Evolutionary conservation across 2,329 filamentous ascomycete genomes (phyloP).

Genomic region (Trichoderma simmonsii): DNA sequence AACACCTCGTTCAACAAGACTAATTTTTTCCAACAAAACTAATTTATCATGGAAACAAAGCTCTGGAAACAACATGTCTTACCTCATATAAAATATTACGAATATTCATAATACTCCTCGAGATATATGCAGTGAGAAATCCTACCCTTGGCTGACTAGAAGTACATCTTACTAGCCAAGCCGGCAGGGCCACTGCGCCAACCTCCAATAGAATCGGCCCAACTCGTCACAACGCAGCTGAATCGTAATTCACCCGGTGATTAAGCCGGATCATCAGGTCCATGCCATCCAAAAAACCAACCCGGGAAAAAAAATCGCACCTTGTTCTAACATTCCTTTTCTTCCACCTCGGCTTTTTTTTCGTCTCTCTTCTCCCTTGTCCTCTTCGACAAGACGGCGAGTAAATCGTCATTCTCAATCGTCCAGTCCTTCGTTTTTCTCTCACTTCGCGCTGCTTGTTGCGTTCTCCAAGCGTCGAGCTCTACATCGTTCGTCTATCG

Average conservation of each 20-base stretch:
- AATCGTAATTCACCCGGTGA: constrained; percentile 10
- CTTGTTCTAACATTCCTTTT: neutral
- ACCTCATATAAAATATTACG: neutral
- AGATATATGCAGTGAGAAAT: neutral
- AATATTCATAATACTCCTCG: neutral
- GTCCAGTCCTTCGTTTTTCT: neutral
- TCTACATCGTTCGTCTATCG: neutral
- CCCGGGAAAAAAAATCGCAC: neutral
- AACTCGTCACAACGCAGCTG: constrained; percentile 14
- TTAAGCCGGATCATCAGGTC: constrained; percentile 12
- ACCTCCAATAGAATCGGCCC: constrained; percentile 17
- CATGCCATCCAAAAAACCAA: neutral
- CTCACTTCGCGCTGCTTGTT: neutral
- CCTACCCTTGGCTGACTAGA: neutral
- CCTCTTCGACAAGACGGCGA: neutral
- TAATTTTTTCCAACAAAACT: neutral
- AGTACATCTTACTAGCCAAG: neutral
- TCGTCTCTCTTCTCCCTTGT: neutral
- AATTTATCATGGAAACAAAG: neutral
- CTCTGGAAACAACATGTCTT: neutral
- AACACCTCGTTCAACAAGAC: neutral
- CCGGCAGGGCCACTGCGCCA: neutral
- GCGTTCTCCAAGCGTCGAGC: neutral
- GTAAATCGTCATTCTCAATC: neutral
- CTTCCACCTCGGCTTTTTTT: neutral